phyloP scores from a whole-genome alignment of 108 stramenopile genomes.

The Pseudonitzschia pungens region DNA sequence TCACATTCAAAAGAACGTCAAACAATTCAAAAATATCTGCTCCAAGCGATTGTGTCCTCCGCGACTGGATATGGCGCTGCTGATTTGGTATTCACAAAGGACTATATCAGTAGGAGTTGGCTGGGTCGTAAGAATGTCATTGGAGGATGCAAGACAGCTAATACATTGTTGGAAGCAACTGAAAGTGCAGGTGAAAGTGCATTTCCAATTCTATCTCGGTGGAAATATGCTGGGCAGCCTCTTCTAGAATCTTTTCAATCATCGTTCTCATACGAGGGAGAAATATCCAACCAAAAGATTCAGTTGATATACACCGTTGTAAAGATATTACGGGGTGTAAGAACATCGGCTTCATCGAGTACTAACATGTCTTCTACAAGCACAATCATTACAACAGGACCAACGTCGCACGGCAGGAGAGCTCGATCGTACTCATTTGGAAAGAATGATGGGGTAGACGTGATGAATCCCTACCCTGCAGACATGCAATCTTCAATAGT shows the following conservation, averaged over 20 bases:
- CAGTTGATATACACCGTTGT: conserved; percentile 42
- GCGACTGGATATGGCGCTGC: background rate
- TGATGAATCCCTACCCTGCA: conserved; percentile 66
- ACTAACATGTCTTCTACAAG: conserved; percentile 20
- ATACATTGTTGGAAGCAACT: conserved; percentile 54
- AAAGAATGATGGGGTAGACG: conserved; percentile 37
- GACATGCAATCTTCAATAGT: conserved; percentile 60
- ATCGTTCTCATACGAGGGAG: background rate
- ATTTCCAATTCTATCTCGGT: conserved; percentile 58
- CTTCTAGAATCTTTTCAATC: conserved; percentile 39
- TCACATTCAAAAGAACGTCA: conserved; percentile 11
- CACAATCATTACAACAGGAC: conserved; percentile 72
- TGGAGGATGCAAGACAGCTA: conserved; percentile 45
- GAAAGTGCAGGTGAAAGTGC: conserved; percentile 65
- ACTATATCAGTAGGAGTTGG: conserved; percentile 14
- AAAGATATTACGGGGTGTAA: conserved; percentile 71
- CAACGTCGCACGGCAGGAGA: conserved; percentile 61
- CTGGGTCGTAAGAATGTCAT: conserved; percentile 13
- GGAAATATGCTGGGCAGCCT: conserved; percentile 58
- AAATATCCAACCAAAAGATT: conserved; percentile 6
- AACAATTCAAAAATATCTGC: conserved; percentile 10
- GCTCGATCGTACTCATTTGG: conserved; percentile 79
- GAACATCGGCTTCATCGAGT: conserved; percentile 38
- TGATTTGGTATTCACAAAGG: background rate
- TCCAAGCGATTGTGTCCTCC: conserved; percentile 13